Conservation (phyloP, 2,329 filamentous ascomycete genomes). For the Botrytis fabae region DNA sequence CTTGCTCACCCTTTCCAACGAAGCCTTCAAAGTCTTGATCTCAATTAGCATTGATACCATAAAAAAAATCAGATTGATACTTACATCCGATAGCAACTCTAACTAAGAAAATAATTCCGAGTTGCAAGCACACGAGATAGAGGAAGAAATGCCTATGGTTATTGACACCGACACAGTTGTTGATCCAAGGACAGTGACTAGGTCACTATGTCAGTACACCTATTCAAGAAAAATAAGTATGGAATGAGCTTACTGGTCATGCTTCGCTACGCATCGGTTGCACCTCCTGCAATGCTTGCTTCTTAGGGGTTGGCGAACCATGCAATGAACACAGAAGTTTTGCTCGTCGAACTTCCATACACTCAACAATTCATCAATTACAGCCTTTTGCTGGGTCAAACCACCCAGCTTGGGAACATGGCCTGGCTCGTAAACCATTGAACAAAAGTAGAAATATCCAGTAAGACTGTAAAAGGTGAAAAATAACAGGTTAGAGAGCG, state of each 20-base stretch:
- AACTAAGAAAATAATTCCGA: conserved; percentile 73
- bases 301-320: conserved; percentile 87
- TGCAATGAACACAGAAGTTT: conserved; percentile 92
- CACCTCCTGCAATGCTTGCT: conserved; percentile 96
- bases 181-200: conserved; percentile 96
- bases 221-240: not conserved
- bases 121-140: conserved; percentile 76
- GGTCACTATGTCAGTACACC: not conserved
- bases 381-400: conserved; percentile 83
- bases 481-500: conserved; percentile 80
- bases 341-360: conserved; percentile 89
- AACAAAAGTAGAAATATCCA: conserved; percentile 81
- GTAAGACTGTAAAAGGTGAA: conserved; percentile 63
- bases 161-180: conserved; percentile 93
- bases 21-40: conserved; percentile 62
- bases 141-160: conserved; percentile 95
- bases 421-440: conserved; percentile 87
- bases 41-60: conserved; percentile 34
- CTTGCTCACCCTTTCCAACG: conserved; percentile 52
- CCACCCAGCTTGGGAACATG: conserved; percentile 90
- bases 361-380: conserved; percentile 82
- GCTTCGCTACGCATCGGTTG: conserved; percentile 88
- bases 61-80: conserved; percentile 36
- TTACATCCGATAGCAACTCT: conserved; percentile 71
- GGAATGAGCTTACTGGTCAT: conserved; percentile 77